Evolutionary conservation across 148 eudicot species (phyloP).

Genomic region (Chenopodium berlandieri): DNA sequence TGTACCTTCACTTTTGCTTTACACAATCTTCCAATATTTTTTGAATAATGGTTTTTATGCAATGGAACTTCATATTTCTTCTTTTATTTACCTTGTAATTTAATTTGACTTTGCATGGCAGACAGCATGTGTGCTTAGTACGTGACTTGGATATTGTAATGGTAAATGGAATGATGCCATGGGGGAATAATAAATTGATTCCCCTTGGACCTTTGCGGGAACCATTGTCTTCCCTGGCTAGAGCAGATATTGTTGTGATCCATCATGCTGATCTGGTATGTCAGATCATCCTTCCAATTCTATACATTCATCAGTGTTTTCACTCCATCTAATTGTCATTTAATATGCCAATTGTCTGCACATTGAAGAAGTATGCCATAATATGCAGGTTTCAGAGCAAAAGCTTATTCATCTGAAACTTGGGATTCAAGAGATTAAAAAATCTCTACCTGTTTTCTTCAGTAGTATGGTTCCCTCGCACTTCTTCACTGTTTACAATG

Average conservation of each 20-base stretch:
- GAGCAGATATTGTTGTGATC: slow-evolving; percentile 79
- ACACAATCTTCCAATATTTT: background rate
- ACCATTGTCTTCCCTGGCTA: slow-evolving; percentile 66
- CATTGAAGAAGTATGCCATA: slow-evolving; percentile 1
- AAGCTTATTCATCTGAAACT: slow-evolving; percentile 35
- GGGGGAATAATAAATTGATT: slow-evolving; percentile 68
- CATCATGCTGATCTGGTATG: slow-evolving; percentile 94
- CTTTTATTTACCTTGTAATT: slow-evolving; percentile 10
- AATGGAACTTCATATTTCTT: background rate
- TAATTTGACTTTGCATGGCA: slow-evolving; percentile 30
- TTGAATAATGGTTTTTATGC: no score
- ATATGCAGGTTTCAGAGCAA: slow-evolving; percentile 52
- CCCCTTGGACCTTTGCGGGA: slow-evolving; percentile 93
- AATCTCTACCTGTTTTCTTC: slow-evolving; percentile 55
- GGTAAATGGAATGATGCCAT: slow-evolving; percentile 86
- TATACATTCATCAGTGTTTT: background rate
- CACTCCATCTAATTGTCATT: background rate
- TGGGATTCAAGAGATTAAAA: slow-evolving; percentile 44
- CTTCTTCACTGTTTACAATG: slow-evolving; percentile 50
- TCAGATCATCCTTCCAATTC: background rate
- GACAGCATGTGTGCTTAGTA: slow-evolving; percentile 75
- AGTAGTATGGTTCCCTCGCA: slow-evolving; percentile 68
- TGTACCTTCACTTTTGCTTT: background rate
- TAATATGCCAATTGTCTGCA: background rate
- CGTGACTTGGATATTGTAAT: slow-evolving; percentile 89